Evolutionary conservation across 2,329 filamentous ascomycete species (phyloP).

Genomic region (Aspergillus hortae): DNA sequence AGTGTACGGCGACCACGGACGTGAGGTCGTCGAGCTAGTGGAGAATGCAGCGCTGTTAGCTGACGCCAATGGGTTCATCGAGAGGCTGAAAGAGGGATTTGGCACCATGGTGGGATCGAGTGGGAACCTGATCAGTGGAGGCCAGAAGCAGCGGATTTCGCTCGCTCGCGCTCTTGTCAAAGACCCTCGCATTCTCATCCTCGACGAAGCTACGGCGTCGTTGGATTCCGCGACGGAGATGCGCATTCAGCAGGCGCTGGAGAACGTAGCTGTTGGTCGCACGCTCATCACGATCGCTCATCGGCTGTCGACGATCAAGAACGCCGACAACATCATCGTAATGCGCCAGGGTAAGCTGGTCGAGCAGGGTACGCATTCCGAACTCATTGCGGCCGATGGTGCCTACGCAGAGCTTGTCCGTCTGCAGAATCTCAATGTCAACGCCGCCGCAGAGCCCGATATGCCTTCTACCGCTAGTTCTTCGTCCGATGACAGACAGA

Average conservation of each 20-base stretch:
- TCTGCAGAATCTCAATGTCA: slow-evolving; percentile 43
- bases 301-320: slow-evolving; percentile 39
- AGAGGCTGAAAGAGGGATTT: slow-evolving; percentile 59
- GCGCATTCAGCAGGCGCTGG: slow-evolving; percentile 77
- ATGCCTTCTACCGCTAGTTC: not conserved
- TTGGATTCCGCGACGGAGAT: slow-evolving; percentile 84
- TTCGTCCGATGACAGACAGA: not conserved
- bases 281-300: slow-evolving; percentile 42
- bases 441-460: not conserved
- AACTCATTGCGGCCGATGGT: slow-evolving; percentile 36
- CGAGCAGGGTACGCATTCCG: slow-evolving; percentile 42
- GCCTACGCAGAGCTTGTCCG: slow-evolving; percentile 41
- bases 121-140: slow-evolving; percentile 76
- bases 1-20: not conserved
- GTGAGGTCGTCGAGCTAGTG: slow-evolving; percentile 5
- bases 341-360: slow-evolving; percentile 39
- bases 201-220: slow-evolving; percentile 86
- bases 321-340: slow-evolving; percentile 44
- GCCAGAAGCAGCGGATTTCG: slow-evolving; percentile 89
- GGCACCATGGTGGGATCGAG: slow-evolving; percentile 80
- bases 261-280: slow-evolving; percentile 60
- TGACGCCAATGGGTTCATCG: slow-evolving; percentile 77
- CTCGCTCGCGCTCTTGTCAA: slow-evolving; percentile 79
- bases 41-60: slow-evolving; percentile 1
- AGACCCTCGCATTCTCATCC: slow-evolving; percentile 75